Evolutionary conservation across 192 early-diverging fungal genomes (phyloP), one percentile per base, ranked within the genome.

Genomic region (Backusella tuberculispora): DNA sequence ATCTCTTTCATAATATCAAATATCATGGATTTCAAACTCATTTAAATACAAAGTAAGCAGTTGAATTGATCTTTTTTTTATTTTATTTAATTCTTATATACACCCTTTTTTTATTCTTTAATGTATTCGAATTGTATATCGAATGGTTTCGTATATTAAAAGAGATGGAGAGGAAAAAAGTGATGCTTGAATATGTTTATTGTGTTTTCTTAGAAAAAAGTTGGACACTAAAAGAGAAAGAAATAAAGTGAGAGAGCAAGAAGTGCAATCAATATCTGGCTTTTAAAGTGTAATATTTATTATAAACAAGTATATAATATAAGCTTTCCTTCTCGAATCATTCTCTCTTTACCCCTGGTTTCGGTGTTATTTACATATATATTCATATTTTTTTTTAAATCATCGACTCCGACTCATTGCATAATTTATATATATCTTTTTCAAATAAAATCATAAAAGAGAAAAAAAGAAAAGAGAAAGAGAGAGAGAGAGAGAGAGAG

Each of bases 211-310:
- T n/a, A n/a, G n/a, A n/a, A n/a, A n/a, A n/a, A n/a, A n/a, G n/a
- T n/a, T n/a, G n/a, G n/a, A n/a, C n/a, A n/a, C n/a, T n/a, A n/a
- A n/a, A n/a, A n/a, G 29, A 34, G 29, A 34, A 5, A 26, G 9
- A 60, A 9, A 60, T 13, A 24, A 24, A 60, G 24, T 24, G 24
- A 56, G 29, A 34, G n/a, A 53, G 19, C 19, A 50, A 50, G 6
- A 53, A 8, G 53, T 60, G 53, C 21, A 60, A 60, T 8, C 53
- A 60, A 26, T 60, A 24, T 60, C 53, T 60, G 53, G 53, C 53
- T 60, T 60, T 60, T 19, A 60, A 60, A 60, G 53, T 12, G 26
- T 60, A 24, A 21, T 53, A 45, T 45, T 9, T 45, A 21, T 24
- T 53, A 21, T 53, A 53, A 21, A 14, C 0, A 42, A 42, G 41